Evolutionary conservation across 75 land plant species (phyloP).

Genomic region (Sequoiadendron giganteum): DNA sequence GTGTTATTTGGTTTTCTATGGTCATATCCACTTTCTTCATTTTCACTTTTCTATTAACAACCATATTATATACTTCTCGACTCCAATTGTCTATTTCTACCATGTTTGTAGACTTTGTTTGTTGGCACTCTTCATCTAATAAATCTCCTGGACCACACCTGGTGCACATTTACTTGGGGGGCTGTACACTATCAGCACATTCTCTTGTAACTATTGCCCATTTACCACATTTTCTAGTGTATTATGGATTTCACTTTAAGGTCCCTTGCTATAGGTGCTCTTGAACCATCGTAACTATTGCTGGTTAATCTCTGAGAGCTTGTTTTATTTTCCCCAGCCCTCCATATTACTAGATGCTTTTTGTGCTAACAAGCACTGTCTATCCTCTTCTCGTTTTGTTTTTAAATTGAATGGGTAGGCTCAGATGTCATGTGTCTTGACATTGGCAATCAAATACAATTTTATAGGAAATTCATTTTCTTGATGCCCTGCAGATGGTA

Average conservation of each 20-base stretch:
- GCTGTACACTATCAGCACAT: background rate
- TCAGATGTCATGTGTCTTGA: background rate
- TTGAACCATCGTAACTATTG: background rate
- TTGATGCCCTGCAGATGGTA: no score
- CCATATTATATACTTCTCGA: background rate
- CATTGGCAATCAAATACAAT: background rate
- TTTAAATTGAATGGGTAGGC: background rate
- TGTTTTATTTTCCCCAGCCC: background rate
- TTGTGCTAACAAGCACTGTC: background rate
- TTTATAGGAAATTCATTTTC: background rate
- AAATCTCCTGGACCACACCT: background rate
- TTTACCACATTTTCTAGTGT: background rate
- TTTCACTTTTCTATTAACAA: background rate
- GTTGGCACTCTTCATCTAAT: background rate
- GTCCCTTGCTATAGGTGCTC: background rate
- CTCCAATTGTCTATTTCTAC: background rate
- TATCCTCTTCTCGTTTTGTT: background rate
- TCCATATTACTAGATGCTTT: background rate
- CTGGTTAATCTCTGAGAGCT: background rate
- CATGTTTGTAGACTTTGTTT: background rate
- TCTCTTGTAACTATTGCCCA: background rate
- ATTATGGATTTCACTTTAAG: background rate
- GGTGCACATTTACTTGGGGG: background rate
- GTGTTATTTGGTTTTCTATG: background rate
- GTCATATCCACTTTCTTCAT: background rate